Evolutionary conservation across 345 rosid species (phyloP).

Genomic region (Mangifera indica): DNA sequence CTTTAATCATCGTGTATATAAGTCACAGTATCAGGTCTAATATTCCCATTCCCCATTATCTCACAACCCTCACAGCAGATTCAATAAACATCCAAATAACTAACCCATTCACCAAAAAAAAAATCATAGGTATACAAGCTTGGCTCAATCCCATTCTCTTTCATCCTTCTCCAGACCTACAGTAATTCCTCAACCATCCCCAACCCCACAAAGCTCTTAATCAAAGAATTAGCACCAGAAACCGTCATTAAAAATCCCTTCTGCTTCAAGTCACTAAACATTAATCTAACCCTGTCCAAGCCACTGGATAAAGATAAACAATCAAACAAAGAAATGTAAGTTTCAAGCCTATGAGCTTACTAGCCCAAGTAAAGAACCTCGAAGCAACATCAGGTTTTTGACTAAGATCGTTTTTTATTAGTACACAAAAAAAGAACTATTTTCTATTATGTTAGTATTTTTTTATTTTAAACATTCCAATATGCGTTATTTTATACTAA

Average conservation of each 20-base stretch:
- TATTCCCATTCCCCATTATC: slow-evolving; percentile 68
- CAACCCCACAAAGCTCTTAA: slow-evolving; percentile 72
- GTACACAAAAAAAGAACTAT: too few relatives aligned
- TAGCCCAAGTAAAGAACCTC: slow-evolving; percentile 72
- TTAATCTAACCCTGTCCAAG: slow-evolving; percentile 43
- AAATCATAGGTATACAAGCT: slow-evolving; percentile 73
- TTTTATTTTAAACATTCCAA: too few relatives aligned
- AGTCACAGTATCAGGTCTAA: slow-evolving; percentile 68
- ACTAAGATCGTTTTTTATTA: slow-evolving; percentile 45
- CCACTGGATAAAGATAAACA: slow-evolving; percentile 49
- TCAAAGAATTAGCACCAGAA: slow-evolving; percentile 54
- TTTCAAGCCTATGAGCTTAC: slow-evolving; percentile 63
- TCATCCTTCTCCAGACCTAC: slow-evolving; percentile 91
- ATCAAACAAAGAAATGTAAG: slow-evolving; percentile 65
- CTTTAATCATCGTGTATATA: slow-evolving; percentile 84
- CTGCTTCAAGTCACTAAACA: slow-evolving; percentile 44
- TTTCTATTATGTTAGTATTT: too few relatives aligned
- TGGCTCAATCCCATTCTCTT: slow-evolving; percentile 78
- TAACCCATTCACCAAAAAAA: slow-evolving; percentile 70
- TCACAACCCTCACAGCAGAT: slow-evolving; percentile 74
- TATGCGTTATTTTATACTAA: too few relatives aligned
- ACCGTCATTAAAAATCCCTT: slow-evolving; percentile 53
- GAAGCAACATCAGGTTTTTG: slow-evolving; percentile 47
- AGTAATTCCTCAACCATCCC: slow-evolving; percentile 93
- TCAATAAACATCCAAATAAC: slow-evolving; percentile 65